These are phyloP conservation scores for Phytophthora litchii DNA, from an alignment of 352 stramenopile species.

Conservation along the genomic window DNA sequence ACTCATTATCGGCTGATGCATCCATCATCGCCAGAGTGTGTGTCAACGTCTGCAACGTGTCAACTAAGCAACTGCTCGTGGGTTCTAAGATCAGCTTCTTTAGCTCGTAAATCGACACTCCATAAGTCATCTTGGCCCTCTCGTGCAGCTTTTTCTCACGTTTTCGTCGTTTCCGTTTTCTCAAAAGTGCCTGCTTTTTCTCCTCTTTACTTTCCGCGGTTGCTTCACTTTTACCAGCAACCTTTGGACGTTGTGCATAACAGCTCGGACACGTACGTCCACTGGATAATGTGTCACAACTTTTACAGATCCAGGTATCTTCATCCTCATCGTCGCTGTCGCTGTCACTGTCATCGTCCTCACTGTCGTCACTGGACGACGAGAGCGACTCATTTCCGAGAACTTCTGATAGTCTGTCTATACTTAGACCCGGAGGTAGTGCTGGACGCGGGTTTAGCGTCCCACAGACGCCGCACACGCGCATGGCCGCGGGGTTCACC, in stretches of 20 bases:
- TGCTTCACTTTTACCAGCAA: conserved; percentile 20
- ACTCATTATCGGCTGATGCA: conserved; percentile 76
- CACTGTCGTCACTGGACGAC: conserved; percentile 36
- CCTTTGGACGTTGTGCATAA: conserved; percentile 34
- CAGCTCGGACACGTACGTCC: conserved; percentile 48
- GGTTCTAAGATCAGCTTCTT: conserved; percentile 59
- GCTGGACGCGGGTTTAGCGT: conserved; percentile 71
- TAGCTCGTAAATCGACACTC: conserved; percentile 68
- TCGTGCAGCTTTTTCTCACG: conserved; percentile 46
- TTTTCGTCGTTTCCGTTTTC: conserved; percentile 41
- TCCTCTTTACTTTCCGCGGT: conserved; percentile 23
- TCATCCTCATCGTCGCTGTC: conserved; percentile 26
- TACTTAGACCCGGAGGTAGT: conserved; percentile 38
- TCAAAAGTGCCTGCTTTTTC: conserved; percentile 36
- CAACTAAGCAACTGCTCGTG: conserved; percentile 50
- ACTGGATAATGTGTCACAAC: conserved; percentile 31
- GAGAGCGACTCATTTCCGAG: conserved; percentile 39
- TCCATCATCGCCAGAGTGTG: conserved; percentile 89
- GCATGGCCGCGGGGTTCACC: conserved; percentile 59
- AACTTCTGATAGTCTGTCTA: conserved; percentile 35
- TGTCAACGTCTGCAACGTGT: conserved; percentile 79
- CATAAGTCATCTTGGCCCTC: conserved; percentile 60
- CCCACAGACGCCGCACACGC: conserved; percentile 61
- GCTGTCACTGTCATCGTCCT: conserved; percentile 29
- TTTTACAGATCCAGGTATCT: conserved; percentile 38